A percentile compares a stretch with the other conserved stretches of the same genome.
phyloP scores from a whole-genome alignment of 305 asterid genomes.

The Ajuga reptans region DNA sequence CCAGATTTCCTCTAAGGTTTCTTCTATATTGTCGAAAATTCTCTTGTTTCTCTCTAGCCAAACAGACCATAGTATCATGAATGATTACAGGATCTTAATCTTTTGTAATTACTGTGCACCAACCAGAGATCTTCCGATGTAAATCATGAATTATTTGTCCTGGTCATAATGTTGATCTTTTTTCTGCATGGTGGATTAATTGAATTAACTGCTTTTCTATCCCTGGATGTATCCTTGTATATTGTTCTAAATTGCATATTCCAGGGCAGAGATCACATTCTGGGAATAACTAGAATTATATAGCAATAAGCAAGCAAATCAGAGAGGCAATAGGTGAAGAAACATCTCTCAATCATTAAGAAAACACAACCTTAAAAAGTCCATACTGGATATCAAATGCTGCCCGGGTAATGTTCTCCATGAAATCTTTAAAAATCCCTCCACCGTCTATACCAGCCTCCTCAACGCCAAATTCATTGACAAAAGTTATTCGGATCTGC shows the following conservation, averaged over 20 bases:
- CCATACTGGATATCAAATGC: slow-evolving; percentile 97
- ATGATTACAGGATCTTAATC: neutral
- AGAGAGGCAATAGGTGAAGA: slow-evolving; percentile 3
- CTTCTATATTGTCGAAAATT: too few relatives aligned
- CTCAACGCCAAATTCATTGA: slow-evolving; percentile 94
- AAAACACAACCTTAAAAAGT: slow-evolving; percentile 73
- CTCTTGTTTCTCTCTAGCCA: too few relatives aligned
- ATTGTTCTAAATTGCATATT: neutral
- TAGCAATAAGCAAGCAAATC: slow-evolving; percentile 19
- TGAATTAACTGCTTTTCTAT: neutral
- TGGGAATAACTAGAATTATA: neutral
- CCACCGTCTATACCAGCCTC: slow-evolving; percentile 99
- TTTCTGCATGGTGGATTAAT: neutral
- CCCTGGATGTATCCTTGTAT: neutral
- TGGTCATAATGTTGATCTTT: neutral
- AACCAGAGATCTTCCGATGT: neutral
- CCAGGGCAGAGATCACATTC: slow-evolving; percentile 6
- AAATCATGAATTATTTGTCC: neutral
- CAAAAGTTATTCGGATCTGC: slow-evolving; percentile 84
- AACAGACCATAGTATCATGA: too few relatives aligned
- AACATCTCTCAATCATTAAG: neutral
- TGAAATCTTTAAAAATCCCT: slow-evolving; percentile 98
- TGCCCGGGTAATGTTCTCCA: slow-evolving; percentile 84
- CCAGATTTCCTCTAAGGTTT: too few relatives aligned
- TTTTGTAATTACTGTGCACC: neutral